Evolutionary conservation across 2,329 filamentous ascomycete genomes (phyloP).

Genomic region (Talaromyces sp.): DNA sequence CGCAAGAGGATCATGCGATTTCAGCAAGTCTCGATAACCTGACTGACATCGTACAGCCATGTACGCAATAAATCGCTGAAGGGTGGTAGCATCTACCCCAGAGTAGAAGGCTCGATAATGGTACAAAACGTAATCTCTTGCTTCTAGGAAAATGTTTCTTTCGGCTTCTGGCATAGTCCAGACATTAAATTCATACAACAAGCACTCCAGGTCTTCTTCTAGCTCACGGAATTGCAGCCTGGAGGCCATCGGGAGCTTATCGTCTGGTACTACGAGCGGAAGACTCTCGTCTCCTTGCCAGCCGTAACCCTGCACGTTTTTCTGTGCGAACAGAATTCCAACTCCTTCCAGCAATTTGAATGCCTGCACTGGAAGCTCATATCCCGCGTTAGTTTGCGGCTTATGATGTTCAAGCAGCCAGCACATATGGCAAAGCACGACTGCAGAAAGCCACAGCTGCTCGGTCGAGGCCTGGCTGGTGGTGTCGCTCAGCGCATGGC

Average conservation of each 20-base stretch:
- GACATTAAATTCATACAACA: neutral
- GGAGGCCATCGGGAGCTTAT: neutral
- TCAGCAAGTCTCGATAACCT: neutral
- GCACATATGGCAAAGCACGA: neutral
- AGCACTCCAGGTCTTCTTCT: neutral
- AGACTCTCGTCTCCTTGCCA: neutral
- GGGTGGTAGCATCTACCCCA: neutral
- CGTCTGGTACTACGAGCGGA: neutral
- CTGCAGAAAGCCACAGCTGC: neutral
- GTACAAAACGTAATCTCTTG: neutral
- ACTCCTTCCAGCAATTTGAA: neutral
- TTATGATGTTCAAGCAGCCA: neutral
- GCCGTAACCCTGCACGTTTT: neutral
- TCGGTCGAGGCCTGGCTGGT: neutral
- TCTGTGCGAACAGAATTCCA: neutral
- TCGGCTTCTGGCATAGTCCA: neutral
- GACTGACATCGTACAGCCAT: neutral
- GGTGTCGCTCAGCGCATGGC: neutral
- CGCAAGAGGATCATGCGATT: neutral
- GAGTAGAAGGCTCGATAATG: neutral
- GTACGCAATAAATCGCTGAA: neutral
- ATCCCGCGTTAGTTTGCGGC: neutral
- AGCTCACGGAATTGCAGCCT: neutral
- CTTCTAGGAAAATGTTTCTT: neutral
- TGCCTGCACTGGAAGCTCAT: neutral